Evolutionary conservation across 2,329 filamentous ascomycete species (phyloP).

Genomic region (Botrytis deweyae): DNA sequence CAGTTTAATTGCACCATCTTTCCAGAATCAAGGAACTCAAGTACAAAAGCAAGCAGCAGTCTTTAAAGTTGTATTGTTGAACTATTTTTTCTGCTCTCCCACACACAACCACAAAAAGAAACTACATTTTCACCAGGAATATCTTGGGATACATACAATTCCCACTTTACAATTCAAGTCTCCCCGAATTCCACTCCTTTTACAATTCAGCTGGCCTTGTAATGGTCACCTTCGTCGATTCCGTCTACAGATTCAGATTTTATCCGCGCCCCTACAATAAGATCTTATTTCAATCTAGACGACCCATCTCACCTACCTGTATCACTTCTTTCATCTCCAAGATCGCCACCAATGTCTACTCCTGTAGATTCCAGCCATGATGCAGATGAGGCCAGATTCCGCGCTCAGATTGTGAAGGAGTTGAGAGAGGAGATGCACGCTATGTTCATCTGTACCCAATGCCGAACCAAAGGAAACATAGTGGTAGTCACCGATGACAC

Average conservation of each 20-base stretch:
- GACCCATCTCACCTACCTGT: neutral
- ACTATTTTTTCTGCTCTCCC: fast-evolving
- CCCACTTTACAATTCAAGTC: neutral
- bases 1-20: neutral
- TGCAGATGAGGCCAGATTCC: neutral
- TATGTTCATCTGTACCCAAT: neutral
- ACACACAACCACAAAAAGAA: neutral
- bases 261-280: neutral
- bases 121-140: fast-evolving
- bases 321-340: neutral
- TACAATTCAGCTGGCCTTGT: neutral
- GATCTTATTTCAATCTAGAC: neutral
- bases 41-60: neutral
- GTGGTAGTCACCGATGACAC: neutral
- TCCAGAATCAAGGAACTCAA: neutral
- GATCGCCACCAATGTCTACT: neutral
- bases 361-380: neutral
- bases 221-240: neutral
- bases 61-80: neutral
- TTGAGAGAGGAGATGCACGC: neutral
- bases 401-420: neutral
- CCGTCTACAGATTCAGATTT: neutral
- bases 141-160: neutral
- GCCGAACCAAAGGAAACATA: neutral
- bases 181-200: neutral